These are phyloP conservation scores for Austroboletus niveus DNA, from an alignment of 1,284 basidiomycete genomes.

Conservation along the genomic window DNA sequence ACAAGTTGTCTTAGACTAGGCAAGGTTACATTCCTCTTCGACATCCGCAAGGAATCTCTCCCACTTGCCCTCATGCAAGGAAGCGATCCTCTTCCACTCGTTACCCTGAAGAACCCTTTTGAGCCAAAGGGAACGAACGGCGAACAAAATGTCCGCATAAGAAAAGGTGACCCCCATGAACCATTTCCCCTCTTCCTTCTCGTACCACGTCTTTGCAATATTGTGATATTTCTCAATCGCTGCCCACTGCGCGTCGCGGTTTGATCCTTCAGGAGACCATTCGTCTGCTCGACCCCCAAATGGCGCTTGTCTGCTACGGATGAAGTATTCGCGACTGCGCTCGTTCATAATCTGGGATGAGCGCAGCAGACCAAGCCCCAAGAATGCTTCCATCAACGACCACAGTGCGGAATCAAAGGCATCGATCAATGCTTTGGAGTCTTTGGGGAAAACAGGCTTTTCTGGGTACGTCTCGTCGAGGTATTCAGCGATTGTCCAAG, in stretches of 20 bases:
- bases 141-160: conserved; percentile 30
- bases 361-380: conserved; percentile 16
- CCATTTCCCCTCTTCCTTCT: conserved; percentile 19
- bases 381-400: neutral
- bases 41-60: conserved; percentile 19
- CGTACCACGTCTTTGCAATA: conserved; percentile 17
- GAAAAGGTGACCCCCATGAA: conserved; percentile 29
- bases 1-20: neutral
- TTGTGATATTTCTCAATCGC: conserved; percentile 11
- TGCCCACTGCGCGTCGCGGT: conserved; percentile 24
- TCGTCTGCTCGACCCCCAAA: conserved; percentile 9
- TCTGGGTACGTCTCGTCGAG: conserved; percentile 46
- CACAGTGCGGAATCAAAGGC: conserved; percentile 26
- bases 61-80: conserved; percentile 26
- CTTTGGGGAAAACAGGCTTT: conserved; percentile 37
- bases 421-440: conserved; percentile 31
- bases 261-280: conserved; percentile 25
- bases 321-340: conserved; percentile 16
- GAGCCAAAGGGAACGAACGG: conserved; percentile 13
- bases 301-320: neutral
- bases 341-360: conserved; percentile 18
- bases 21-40: conserved; percentile 24
- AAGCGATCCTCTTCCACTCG: conserved; percentile 25
- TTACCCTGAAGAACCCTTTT: conserved; percentile 14
- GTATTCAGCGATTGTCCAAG: conserved; percentile 40